Percentiles rank a stretch among this genome's conserved stretches.
Conservation (phyloP, 73 alveolate genomes). For the Paramecium tetraurelia region DNA sequence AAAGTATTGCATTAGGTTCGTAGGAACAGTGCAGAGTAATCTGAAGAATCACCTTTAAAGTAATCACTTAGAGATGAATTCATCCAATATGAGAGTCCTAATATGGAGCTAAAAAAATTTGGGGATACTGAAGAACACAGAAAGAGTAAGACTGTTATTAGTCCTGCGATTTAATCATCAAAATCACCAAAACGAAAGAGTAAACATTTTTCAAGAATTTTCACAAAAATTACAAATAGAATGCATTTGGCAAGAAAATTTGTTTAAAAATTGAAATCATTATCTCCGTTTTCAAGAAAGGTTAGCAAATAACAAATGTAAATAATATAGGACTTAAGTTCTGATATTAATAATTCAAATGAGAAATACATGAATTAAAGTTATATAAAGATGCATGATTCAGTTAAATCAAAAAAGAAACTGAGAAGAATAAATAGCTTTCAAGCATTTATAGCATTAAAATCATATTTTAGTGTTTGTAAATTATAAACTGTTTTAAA, state of each 20-base stretch:
- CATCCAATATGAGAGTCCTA: neutral
- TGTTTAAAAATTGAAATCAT: neutral
- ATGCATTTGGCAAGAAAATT: conserved; percentile 2
- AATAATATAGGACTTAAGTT: neutral
- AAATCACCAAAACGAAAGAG: conserved; percentile 7
- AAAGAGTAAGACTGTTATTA: neutral
- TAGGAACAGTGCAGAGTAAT: neutral
- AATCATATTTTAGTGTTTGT: neutral
- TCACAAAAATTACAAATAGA: neutral
- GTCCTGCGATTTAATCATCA: neutral
- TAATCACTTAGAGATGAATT: neutral
- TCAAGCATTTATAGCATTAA: neutral
- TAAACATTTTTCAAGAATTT: conserved; percentile 8
- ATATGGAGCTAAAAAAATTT: neutral
- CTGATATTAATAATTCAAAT: neutral
- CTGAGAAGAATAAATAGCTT: neutral
- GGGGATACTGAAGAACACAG: conserved; percentile 8
- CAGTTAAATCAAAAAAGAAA: neutral
- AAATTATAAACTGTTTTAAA: neutral
- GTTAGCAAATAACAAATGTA: neutral
- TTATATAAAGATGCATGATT: neutral
- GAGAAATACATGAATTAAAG: neutral
- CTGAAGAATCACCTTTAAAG: neutral
- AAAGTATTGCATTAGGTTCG: neutral
- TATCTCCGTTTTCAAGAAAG: neutral